Evolutionary conservation across 495 filamentous ascomycete genomes (phyloP), one percentile per base, ranked within the genome.

Genomic region (Penicillium paxilli): DNA sequence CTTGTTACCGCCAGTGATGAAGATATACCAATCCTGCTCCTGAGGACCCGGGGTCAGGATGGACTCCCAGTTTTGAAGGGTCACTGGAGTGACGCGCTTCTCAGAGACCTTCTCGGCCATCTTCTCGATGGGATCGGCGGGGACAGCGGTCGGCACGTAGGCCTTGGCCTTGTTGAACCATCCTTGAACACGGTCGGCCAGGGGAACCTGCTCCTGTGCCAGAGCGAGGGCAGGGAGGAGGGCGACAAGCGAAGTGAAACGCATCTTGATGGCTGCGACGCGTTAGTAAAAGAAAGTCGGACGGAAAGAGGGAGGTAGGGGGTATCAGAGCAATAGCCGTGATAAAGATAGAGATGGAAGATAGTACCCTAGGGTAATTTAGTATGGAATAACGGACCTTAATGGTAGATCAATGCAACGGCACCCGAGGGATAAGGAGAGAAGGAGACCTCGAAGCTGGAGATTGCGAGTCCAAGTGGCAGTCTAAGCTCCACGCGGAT

Each of bases 1-100:
- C 76, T 87, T 91, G 73, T 96, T 95, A 37, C 89, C 85, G 46
- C 92, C 92, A 1, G 87, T 90, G 46, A 95, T 70, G 64, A 88
- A 82, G 53, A 96, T 75, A 74, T 87, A 83, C 89, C 88, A 96
- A 68, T 92, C 87, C 69, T 88, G 84, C 2, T 87, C 80, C 12
- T 83, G 68, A 48, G 80, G 73, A 8, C 86, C 80, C 8, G 87
- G 85, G 20, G 73, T 79, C 55, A 91, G 82, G 49, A 90, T 69
- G 12, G 79, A 63, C 59, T 87, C 80, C 86, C 88, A 94, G 82
- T 90, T 89, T 41, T 81, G 68, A 55, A 87, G 74, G 32, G 83
- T 88, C 55, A 97, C 69, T n/a, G 64, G 69, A 32, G 74, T 74
- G 57, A 88, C 80, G 47, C 72, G 68, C 61, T 86, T 80, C 66